phyloP scores from a whole-genome alignment of 345 rosid genomes.

The Salix viminalis region DNA sequence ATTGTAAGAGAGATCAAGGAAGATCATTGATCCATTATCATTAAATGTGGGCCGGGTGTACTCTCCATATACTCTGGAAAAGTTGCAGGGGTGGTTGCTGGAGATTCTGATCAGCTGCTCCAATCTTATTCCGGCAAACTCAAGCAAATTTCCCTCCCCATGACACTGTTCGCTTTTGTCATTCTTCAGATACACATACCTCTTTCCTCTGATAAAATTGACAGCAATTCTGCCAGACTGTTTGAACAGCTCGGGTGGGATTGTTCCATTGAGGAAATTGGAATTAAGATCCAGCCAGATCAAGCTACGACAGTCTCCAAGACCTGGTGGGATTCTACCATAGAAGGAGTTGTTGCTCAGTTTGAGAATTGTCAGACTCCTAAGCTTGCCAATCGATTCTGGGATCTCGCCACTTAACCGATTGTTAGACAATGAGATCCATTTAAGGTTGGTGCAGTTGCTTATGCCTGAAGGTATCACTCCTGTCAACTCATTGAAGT shows the following conservation, averaged over 20 bases:
- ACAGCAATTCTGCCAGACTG: conserved; percentile 82
- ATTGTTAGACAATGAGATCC: conserved; percentile 92
- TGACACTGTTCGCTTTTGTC: conserved; percentile 78
- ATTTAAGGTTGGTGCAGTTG: conserved; percentile 68
- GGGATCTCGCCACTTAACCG: conserved; percentile 75
- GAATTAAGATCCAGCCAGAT: conserved; percentile 93
- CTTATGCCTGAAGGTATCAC: conserved; percentile 64
- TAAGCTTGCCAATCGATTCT: conserved; percentile 61
- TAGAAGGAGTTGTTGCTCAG: conserved; percentile 81
- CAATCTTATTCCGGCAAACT: conserved; percentile 71
- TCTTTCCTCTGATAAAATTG: conserved; percentile 73
- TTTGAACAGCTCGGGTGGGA: conserved; percentile 74
- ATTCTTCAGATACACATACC: conserved; percentile 69
- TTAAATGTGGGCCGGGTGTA: conserved; percentile 72
- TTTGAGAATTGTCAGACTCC: conserved; percentile 76
- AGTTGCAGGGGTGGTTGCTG: conserved; percentile 73
- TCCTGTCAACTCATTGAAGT: conserved; percentile 80
- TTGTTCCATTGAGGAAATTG: conserved; percentile 59
- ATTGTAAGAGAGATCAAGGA: conserved; percentile 85
- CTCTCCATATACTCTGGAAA: conserved; percentile 66
- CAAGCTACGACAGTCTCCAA: conserved; percentile 81
- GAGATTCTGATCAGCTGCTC: conserved; percentile 60
- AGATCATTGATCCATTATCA: conserved; percentile 87
- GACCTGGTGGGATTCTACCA: conserved; percentile 82
- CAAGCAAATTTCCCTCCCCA: conserved; percentile 89